Evolutionary conservation across 176 grass and related monocot species (phyloP).

Genomic region (Musa beccarii): DNA sequence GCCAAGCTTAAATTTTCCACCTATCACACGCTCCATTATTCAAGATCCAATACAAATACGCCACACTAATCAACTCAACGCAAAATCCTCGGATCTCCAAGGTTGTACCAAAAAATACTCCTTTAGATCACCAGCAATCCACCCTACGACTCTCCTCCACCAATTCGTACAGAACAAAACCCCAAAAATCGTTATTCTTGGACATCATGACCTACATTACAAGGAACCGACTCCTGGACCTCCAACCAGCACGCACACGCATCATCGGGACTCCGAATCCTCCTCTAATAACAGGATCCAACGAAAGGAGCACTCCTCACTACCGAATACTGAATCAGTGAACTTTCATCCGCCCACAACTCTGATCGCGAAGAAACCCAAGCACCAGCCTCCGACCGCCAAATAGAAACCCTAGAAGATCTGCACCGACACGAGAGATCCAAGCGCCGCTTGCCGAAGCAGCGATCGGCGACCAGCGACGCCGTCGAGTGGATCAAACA

Average conservation of each 20-base stretch:
- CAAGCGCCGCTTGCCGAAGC: background rate
- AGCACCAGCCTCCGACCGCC: background rate
- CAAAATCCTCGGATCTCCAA: background rate
- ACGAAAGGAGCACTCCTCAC: background rate
- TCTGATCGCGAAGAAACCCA: background rate
- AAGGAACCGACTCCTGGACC: background rate
- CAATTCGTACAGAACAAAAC: no score
- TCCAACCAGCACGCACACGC: background rate
- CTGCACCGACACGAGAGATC: background rate
- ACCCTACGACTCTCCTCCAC: background rate
- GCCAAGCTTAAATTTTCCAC: conserved; percentile 66
- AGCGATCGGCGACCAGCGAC: background rate
- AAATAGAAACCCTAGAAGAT: background rate
- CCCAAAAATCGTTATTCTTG: background rate
- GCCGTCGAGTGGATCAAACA: background rate
- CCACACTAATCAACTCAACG: background rate
- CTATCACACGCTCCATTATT: conserved; percentile 54
- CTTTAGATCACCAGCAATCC: background rate
- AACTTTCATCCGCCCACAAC: background rate
- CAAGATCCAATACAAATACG: background rate
- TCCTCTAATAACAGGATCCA: background rate
- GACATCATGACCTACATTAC: background rate
- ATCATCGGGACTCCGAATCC: background rate
- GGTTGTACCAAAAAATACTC: background rate
- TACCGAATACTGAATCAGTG: background rate